Conservation (phyloP, 2,329 filamentous ascomycete species). For the Diaporthe citriasiana region DNA sequence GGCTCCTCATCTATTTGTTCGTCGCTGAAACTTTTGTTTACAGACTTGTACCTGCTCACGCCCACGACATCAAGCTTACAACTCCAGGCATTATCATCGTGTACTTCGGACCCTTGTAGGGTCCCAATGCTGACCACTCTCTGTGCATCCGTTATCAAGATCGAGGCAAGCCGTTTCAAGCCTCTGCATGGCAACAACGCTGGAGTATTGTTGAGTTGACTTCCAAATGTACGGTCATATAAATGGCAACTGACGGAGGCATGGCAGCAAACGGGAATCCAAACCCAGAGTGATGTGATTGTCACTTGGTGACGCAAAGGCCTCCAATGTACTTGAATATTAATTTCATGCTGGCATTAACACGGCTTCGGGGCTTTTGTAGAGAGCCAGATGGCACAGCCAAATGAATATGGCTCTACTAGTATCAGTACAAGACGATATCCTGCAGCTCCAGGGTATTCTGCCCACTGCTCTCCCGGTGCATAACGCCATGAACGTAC, state of each 20-base stretch:
- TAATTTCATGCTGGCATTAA: not conserved
- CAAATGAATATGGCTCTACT: accelerated
- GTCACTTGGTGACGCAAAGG: too few relatives aligned
- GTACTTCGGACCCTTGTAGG: accelerated
- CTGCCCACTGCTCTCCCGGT: not conserved
- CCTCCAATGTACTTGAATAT: not conserved
- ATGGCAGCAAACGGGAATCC: too few relatives aligned
- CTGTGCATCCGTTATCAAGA: not conserved
- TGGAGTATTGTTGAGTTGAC: not conserved
- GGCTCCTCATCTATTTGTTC: not conserved
- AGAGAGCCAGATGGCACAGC: not conserved
- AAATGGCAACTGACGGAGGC: not conserved
- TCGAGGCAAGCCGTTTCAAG: not conserved
- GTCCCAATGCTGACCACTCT: not conserved
- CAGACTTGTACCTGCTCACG: too few relatives aligned
- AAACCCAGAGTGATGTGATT: not conserved
- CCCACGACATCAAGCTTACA: not conserved
- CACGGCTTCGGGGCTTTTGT: not conserved
- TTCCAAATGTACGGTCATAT: not conserved
- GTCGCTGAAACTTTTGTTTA: not conserved
- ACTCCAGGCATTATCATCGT: too few relatives aligned
- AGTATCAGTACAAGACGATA: not conserved
- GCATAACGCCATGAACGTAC: conserved; percentile 39
- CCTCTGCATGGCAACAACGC: not conserved
- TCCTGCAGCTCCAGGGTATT: not conserved